Conservation (phyloP, 495 filamentous ascomycete genomes). For the Hypomontagnella submonticulosa region DNA sequence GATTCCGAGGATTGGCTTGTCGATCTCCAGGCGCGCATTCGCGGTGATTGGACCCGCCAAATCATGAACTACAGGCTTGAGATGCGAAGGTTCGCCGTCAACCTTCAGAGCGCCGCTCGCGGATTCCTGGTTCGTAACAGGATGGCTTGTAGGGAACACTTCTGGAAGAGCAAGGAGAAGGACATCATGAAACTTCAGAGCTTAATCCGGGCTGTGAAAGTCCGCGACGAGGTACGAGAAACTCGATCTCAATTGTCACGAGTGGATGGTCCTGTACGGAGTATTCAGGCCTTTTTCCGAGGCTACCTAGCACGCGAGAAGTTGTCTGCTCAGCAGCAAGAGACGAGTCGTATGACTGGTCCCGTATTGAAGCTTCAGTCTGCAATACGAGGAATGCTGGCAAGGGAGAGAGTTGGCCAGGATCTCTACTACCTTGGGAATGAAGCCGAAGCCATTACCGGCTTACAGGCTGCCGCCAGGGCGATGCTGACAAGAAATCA, state of each 20-base stretch:
- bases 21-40: constrained; percentile 83
- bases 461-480: constrained; percentile 62
- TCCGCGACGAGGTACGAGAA: constrained; percentile 72
- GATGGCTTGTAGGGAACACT: constrained; percentile 67
- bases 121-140: constrained; percentile 80
- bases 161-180: constrained; percentile 75
- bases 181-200: constrained; percentile 86
- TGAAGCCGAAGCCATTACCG: constrained; percentile 51
- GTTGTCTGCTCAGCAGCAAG: constrained; percentile 62
- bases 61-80: constrained; percentile 79
- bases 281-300: constrained; percentile 78
- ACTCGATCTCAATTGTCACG: constrained; percentile 69
- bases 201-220: constrained; percentile 79
- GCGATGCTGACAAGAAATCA: constrained; percentile 52
- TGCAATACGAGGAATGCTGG: constrained; percentile 61
- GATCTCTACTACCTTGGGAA: constrained; percentile 53
- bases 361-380: constrained; percentile 63
- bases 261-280: constrained; percentile 65
- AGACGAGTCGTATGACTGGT: constrained; percentile 59
- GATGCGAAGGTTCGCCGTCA: constrained; percentile 79
- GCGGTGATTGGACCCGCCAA: constrained; percentile 76
- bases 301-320: constrained; percentile 65
- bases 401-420: constrained; percentile 54
- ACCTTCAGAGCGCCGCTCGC: constrained; percentile 80
- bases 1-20: constrained; percentile 80